Conservation (phyloP, 345 rosid genomes). For the Ceriops decandra region DNA sequence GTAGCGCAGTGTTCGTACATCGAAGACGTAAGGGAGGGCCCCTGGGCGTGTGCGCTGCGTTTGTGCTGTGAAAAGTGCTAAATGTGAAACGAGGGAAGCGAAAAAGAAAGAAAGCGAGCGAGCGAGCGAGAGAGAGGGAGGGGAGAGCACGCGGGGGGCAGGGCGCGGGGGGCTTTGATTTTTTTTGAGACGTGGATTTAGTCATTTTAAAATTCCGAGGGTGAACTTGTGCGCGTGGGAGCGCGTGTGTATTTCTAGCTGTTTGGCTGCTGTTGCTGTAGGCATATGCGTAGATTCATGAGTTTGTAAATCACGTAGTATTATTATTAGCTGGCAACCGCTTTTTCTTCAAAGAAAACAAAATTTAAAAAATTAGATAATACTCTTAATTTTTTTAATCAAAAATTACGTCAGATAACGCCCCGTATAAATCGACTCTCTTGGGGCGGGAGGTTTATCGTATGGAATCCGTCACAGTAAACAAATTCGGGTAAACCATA, state of each 20-base stretch:
- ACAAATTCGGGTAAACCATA: too few species aligned
- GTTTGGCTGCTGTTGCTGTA: slow-evolving; percentile 19
- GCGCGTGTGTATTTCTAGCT: too few species aligned
- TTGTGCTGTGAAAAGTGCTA: neutral
- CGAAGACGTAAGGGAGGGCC: neutral
- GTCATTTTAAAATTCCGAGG: neutral
- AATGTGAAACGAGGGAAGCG: neutral
- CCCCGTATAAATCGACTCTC: too few species aligned
- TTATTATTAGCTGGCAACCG: slow-evolving; percentile 42
- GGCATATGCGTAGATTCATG: slow-evolving; percentile 28
- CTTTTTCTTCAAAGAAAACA: slow-evolving; percentile 1
- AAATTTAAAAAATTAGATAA: too few species aligned
- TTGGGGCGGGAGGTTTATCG: too few species aligned
- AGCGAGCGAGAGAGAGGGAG: neutral
- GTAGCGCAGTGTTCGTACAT: neutral
- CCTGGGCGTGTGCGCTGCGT: neutral
- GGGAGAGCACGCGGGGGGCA: too few species aligned
- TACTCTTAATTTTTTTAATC: too few species aligned
- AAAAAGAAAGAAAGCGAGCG: too few species aligned
- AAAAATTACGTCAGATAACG: too few species aligned
- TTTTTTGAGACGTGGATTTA: slow-evolving; percentile 10
- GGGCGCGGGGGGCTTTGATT: too few species aligned
- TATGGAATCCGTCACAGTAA: too few species aligned
- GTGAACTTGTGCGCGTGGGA: too few species aligned
- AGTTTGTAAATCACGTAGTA: neutral